Percentiles rank a stretch among this genome's conserved stretches.
phyloP scores from a whole-genome alignment of 2,329 filamentous ascomycete species.

The Clonostachys byssicola region DNA sequence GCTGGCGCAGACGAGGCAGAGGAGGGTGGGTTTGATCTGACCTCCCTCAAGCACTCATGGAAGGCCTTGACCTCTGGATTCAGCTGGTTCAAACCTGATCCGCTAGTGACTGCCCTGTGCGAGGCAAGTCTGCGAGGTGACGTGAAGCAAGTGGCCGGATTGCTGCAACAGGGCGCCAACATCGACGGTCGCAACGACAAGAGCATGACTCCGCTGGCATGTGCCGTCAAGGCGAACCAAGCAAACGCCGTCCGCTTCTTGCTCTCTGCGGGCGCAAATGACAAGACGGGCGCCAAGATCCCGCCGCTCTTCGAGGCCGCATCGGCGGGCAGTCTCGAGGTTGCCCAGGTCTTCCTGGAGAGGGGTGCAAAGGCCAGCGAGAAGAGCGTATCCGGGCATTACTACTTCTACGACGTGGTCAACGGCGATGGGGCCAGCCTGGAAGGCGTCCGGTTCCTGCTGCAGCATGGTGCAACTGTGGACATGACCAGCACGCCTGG shows the following conservation, averaged over 20 bases:
- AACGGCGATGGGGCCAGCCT: constrained; percentile 10
- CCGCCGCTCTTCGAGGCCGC: constrained; percentile 27
- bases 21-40: constrained; percentile 1
- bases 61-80: constrained; percentile 25
- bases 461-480: constrained; percentile 21
- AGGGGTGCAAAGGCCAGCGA: constrained; percentile 22
- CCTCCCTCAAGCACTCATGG: constrained; percentile 24
- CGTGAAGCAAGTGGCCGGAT: constrained; percentile 20
- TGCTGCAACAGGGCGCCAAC: constrained; percentile 26
- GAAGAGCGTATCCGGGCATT: constrained; percentile 16
- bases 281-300: constrained; percentile 9
- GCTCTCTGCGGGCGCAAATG: constrained; percentile 21
- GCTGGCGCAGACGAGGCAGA: not conserved
- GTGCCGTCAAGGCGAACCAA: constrained; percentile 24
- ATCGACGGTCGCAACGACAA: constrained; percentile 28
- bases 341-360: constrained; percentile 17
- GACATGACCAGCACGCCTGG: constrained; percentile 16
- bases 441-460: constrained; percentile 17
- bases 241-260: constrained; percentile 22
- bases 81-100: constrained; percentile 23
- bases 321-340: constrained; percentile 15
- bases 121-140: constrained; percentile 24
- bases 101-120: constrained; percentile 27
- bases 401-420: constrained; percentile 21
- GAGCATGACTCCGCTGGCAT: constrained; percentile 24